Base-by-base conservation (phyloP, 495 filamentous ascomycete genomes). In the Letharia lupina region DNA sequence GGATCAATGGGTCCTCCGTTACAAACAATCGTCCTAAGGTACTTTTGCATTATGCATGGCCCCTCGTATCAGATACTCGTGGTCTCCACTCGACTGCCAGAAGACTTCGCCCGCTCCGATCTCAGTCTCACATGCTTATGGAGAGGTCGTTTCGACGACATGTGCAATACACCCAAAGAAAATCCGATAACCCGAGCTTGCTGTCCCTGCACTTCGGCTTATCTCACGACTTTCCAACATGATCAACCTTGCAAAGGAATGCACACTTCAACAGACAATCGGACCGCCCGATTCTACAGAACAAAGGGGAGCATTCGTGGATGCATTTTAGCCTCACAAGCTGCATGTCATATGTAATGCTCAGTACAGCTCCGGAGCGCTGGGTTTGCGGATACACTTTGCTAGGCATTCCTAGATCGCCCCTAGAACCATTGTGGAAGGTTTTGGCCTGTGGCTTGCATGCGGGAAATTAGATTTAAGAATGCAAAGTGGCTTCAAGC, bases 341-440 rank as follows among this genome's bases (percentile, higher is more conserved):
- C 64, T 66, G 58, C 64, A 66, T 61, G 58, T 66, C 64, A 66
- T 61, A 28, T 28, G 23, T 28, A 66, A 33, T 31, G 64, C 58
- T 60, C 48, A 35, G 56, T 52, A 44, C 33, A 42, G 18, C 33
- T 42, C 39, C 58, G 47, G 12, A 45, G 45, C 44, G 4, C 12
- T 52, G 37, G 58, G 28, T 62, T 66, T 42, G 64, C 64, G 64
- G 64, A 23, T 62, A 50, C 13, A 42, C n/a, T 20, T 59, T 11
- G 48, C 45, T 66, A 66, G 39, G 20, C 28, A 13, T 61, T 61
- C 64, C 47, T 28, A 44, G 64, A 61, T 66, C 63, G 61, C 28
- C 56, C 56, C 52, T 58, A 59, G 56, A 58, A 65, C 41, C 18
- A 18, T 45, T 66, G 37, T 16, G 40, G 39, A 42, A 42, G 58